phyloP scores from a whole-genome alignment of 148 eudicot genomes.

The Silene uniflora region DNA sequence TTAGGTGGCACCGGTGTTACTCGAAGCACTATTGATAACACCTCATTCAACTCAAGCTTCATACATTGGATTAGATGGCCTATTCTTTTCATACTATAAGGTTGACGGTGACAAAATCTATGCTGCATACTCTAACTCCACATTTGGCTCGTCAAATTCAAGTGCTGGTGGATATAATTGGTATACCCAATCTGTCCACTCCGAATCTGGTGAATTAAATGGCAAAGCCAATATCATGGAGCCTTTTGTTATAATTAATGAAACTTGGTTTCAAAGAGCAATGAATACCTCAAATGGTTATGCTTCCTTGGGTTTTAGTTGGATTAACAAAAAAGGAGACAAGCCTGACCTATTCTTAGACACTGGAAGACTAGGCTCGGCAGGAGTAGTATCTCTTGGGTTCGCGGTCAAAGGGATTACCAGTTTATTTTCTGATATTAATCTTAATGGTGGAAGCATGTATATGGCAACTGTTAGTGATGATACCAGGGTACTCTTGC shows the following conservation, averaged over 20 bases:
- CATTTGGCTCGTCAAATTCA: constrained; percentile 21
- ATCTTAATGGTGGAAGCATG: constrained; percentile 34
- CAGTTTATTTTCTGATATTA: constrained; percentile 24
- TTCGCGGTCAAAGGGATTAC: constrained; percentile 28
- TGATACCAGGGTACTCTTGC: constrained; percentile 32
- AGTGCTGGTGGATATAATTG: constrained; percentile 23
- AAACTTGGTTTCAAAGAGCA: constrained; percentile 39
- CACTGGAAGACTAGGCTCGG: constrained; percentile 28
- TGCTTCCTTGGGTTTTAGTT: constrained; percentile 37
- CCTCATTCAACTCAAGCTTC: constrained; percentile 55
- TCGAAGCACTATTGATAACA: constrained; percentile 45
- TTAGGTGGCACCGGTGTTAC: constrained; percentile 61
- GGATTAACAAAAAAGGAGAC: constrained; percentile 18
- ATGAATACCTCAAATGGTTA: constrained; percentile 34
- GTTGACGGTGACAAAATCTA: constrained; percentile 26
- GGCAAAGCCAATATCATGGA: constrained; percentile 33
- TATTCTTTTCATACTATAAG: constrained; percentile 49
- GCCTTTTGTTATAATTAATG: constrained; percentile 15
- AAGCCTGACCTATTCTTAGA: constrained; percentile 27
- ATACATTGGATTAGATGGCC: constrained; percentile 49
- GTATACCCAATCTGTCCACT: constrained; percentile 46
- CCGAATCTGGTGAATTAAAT: constrained; percentile 34
- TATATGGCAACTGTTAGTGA: constrained; percentile 35
- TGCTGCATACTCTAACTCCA: constrained; percentile 54
- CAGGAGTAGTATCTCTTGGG: constrained; percentile 51